Evolutionary conservation across 257 asterid species (phyloP).

Genomic region (Mitragyna speciosa): DNA sequence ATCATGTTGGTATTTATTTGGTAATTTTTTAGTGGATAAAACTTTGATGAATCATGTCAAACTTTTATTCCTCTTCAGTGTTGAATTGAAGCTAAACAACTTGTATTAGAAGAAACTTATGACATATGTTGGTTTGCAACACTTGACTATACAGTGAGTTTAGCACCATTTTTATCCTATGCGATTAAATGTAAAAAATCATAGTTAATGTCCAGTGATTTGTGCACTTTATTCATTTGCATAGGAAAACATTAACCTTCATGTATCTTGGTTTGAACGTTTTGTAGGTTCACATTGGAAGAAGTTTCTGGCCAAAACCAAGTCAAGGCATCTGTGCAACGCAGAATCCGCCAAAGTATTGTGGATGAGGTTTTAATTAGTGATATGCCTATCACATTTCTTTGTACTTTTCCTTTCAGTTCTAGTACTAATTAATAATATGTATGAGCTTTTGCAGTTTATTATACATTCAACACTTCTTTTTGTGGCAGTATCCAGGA

Average conservation of each 20-base stretch:
- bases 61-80: background rate
- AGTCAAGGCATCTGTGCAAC: slow-evolving; percentile 98
- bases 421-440: background rate
- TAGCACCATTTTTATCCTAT: background rate
- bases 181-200: background rate
- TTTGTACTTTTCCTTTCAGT: background rate
- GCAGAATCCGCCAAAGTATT: slow-evolving; percentile 89
- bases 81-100: background rate
- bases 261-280: background rate
- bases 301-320: slow-evolving; percentile 99
- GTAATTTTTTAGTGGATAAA: no score
- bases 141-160: background rate
- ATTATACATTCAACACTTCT: slow-evolving; percentile 7
- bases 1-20: no score
- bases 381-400: slow-evolving; percentile 21
- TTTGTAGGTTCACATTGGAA: slow-evolving; percentile 79
- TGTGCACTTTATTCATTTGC: slow-evolving; percentile 9
- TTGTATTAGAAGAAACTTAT: background rate
- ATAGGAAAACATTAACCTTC: slow-evolving; percentile 12
- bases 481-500: slow-evolving; percentile 69
- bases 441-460: slow-evolving; percentile 3
- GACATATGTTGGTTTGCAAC: background rate
- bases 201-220: background rate
- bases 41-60: background rate
- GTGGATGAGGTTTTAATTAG: slow-evolving; percentile 71